Conservation (phyloP, 495 filamentous ascomycete species). For the Daldinia concentrica region DNA sequence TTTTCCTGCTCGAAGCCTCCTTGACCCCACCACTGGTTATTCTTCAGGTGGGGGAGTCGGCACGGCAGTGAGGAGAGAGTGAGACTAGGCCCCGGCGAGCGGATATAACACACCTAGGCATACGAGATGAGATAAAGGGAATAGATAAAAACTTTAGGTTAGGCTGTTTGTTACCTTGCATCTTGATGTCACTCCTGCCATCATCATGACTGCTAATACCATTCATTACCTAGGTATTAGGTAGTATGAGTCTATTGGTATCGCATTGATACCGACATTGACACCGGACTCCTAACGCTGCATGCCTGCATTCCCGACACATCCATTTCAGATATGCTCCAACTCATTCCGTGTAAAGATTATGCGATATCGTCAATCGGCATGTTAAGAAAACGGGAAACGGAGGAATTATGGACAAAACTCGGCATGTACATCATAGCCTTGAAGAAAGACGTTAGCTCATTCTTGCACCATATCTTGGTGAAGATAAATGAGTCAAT, state of each 20-base stretch:
- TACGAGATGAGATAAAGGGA: background rate
- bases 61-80: slow-evolving; percentile 37
- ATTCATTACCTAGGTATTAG: too few species aligned
- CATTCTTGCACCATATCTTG: slow-evolving; percentile 16
- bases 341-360: slow-evolving; percentile 17
- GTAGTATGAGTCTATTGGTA: background rate
- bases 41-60: slow-evolving; percentile 45
- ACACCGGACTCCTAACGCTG: background rate
- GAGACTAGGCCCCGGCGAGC: slow-evolving; percentile 5
- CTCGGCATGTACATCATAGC: slow-evolving; percentile 40
- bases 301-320: slow-evolving; percentile 15
- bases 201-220: slow-evolving; percentile 21
- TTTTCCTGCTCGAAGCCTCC: slow-evolving; percentile 23
- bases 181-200: slow-evolving; percentile 34
- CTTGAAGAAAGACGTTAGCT: slow-evolving; percentile 32
- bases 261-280: background rate
- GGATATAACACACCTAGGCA: background rate
- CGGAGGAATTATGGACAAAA: slow-evolving; percentile 39
- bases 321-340: slow-evolving; percentile 11
- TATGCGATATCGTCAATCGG: slow-evolving; percentile 40
- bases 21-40: slow-evolving; percentile 45
- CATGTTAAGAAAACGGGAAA: slow-evolving; percentile 20
- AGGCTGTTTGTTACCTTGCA: slow-evolving; percentile 8
- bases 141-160: background rate
- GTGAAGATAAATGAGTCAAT: slow-evolving; percentile 9